Conservation (phyloP, 2,329 filamentous ascomycete species). For the Albifimbria verrucaria region DNA sequence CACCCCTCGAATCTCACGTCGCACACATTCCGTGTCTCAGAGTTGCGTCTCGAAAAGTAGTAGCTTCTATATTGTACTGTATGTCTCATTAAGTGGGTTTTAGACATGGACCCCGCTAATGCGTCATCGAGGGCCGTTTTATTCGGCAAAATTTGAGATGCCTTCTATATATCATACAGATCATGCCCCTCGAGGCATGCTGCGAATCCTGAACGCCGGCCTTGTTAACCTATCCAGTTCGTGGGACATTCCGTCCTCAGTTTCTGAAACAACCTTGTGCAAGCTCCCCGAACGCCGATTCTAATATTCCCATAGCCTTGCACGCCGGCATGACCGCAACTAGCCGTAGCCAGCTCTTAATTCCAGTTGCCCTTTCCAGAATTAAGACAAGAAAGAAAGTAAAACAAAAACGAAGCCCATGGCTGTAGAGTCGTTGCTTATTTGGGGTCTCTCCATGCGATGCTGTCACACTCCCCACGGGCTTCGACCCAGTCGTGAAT, state of each 20-base stretch:
- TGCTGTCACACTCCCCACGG: conserved; percentile 36
- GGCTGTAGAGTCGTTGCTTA: too few species aligned
- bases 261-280: too few species aligned
- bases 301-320: background rate
- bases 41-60: background rate
- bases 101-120: background rate
- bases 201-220: background rate
- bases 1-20: too few species aligned
- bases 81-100: too few species aligned
- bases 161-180: background rate
- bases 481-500: conserved; percentile 45
- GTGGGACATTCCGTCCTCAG: background rate
- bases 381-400: too few species aligned
- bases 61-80: background rate
- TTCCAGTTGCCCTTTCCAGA: too few species aligned
- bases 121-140: background rate
- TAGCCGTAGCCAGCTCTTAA: background rate
- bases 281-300: background rate
- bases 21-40: background rate
- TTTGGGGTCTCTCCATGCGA: conserved; percentile 36
- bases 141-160: background rate
- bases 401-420: too few species aligned
- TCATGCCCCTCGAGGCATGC: background rate
- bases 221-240: background rate
- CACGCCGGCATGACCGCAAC: background rate